Base-by-base conservation (phyloP, 345 rosid species). In the Iberis pinnata region DNA sequence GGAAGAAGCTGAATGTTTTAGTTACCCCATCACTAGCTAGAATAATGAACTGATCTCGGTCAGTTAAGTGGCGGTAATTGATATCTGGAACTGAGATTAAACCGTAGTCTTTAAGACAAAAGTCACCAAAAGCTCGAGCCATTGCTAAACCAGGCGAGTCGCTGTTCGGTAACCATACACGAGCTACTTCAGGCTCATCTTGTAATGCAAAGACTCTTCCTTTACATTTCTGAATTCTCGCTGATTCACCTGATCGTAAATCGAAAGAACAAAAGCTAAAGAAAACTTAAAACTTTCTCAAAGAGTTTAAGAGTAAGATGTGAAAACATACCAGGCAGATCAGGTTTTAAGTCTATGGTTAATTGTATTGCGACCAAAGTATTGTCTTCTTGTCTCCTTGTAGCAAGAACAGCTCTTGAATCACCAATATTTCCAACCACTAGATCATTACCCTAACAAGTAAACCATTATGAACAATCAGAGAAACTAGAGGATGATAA, bases 81-180 rank as follows among this genome's bases (percentile, higher is more conserved):
- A 90, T 63, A 71, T 90, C 98, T 10, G 98, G 98, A 8, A 78
- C 78, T 0, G 98, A 87, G 63, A 87, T 90, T 63, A 90, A 65
- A 48, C 98, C 98, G 63, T 84, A 90, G 72, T 90, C 96, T 69
- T 90, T 90, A n/a, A 90, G 81, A 73, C 98, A 90, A 67, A 90
- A 90, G 69, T 90, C 98, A 10, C 98, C 98, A 71, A 90, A 87
- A 63, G 98, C 98, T 78, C 98, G 79, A 49, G 98, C 95, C 98
- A 90, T 90, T 27, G 98, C 98, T 70, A 90, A 73, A 61, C 98
- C 98, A 49, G 98, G 98, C 33, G 98, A 84, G 59, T 90, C 86
- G 8, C 77, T 84, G 69, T 87, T 82, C 43, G 98, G 98, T 77
- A 90, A 72, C 98, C 98, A 90, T 43, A 90, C 92, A 61, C 98